These are phyloP conservation scores for Aspergillus sergii DNA, from an alignment of 2,329 filamentous ascomycete species.

Conservation along the genomic window DNA sequence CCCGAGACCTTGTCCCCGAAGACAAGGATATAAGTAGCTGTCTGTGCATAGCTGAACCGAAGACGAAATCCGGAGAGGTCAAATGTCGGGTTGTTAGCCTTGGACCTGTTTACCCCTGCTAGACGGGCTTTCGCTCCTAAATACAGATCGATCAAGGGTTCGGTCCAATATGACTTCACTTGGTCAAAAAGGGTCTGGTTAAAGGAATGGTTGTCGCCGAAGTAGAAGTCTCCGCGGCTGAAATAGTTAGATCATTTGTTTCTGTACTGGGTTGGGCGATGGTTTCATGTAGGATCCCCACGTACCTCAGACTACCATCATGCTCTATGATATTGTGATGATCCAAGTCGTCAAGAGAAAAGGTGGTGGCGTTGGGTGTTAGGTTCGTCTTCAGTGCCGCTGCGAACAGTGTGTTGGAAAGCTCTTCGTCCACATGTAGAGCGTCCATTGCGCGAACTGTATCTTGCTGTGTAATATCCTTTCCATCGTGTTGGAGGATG, in stretches of 20 bases:
- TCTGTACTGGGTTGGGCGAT: neutral
- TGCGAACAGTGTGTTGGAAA: neutral
- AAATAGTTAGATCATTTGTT: neutral
- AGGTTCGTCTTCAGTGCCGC: constrained; percentile 3
- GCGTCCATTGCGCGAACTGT: constrained; percentile 28
- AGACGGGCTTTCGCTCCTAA: neutral
- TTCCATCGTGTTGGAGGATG: constrained; percentile 44
- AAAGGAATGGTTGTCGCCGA: neutral
- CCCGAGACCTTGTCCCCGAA: neutral
- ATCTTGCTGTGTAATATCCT: constrained; percentile 37
- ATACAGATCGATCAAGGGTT: neutral
- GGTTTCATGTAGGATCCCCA: neutral
- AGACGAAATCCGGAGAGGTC: neutral
- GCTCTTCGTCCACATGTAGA: constrained; percentile 8
- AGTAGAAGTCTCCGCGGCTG: neutral
- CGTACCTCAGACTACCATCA: constrained; percentile 21
- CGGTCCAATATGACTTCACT: neutral
- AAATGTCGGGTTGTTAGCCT: neutral
- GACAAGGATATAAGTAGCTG: neutral
- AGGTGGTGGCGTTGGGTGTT: constrained; percentile 9
- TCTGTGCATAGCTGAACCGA: neutral
- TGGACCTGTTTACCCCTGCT: neutral
- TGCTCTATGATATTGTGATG: constrained; percentile 16
- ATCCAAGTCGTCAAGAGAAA: constrained; percentile 8
- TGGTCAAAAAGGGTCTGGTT: neutral